phyloP scores from a whole-genome alignment of 768 basidiomycete genomes.

The Leccinum longicurvipes region DNA sequence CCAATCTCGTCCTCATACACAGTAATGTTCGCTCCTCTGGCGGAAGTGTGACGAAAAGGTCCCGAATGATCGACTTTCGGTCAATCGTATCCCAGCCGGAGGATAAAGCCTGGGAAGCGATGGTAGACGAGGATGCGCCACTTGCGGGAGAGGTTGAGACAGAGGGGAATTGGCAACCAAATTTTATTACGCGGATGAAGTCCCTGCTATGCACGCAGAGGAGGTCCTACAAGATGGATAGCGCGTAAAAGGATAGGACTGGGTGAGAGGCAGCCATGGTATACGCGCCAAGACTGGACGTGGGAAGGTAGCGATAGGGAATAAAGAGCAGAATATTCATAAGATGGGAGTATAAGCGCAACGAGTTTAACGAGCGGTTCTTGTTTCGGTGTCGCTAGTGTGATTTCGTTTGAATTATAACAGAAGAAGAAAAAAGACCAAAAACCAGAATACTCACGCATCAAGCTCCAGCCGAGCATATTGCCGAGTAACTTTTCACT shows the following conservation, averaged over 20 bases:
- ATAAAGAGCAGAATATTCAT: conserved; percentile 59
- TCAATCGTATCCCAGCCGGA: conserved; percentile 33
- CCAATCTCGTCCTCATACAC: conserved; percentile 60
- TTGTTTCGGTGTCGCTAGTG: conserved; percentile 56
- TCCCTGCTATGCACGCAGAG: conserved; percentile 71
- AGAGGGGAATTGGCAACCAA: conserved; percentile 60
- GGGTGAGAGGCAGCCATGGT: background rate
- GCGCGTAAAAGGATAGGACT: conserved; percentile 41
- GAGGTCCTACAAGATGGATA: conserved; percentile 70
- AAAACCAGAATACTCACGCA: conserved; percentile 46
- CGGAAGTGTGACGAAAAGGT: conserved; percentile 60
- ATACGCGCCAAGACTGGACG: conserved; percentile 1
- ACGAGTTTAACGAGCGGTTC: conserved; percentile 59
- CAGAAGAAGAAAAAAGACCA: background rate
- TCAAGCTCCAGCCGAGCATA: conserved; percentile 63
- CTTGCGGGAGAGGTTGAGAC: conserved; percentile 31
- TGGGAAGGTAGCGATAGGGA: conserved; percentile 52
- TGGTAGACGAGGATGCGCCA: conserved; percentile 5
- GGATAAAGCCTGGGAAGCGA: conserved; percentile 26
- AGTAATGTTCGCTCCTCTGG: conserved; percentile 59
- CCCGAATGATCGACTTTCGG: conserved; percentile 66
- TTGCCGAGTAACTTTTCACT: conserved; percentile 55
- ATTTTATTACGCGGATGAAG: conserved; percentile 66
- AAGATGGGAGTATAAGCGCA: conserved; percentile 59
- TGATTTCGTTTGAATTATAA: background rate